Evolutionary conservation across 768 basidiomycete genomes (phyloP).

Genomic region (Mrakia hoshinonis): DNA sequence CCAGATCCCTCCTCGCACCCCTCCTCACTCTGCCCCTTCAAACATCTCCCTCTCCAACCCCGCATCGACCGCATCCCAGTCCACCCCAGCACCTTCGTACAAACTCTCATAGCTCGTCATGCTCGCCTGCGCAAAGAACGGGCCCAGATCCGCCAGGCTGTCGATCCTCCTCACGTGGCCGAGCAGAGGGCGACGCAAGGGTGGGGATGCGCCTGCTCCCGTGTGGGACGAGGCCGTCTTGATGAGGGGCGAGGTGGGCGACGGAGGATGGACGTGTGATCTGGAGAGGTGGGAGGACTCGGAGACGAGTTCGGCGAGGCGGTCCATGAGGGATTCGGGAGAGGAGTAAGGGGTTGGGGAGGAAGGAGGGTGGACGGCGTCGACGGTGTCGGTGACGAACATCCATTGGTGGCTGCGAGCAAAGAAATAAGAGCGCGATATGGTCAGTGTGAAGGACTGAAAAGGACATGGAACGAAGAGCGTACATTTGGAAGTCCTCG

Average conservation of each 20-base stretch:
- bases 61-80: conserved; percentile 81
- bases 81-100: conserved; percentile 61
- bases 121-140: conserved; percentile 85
- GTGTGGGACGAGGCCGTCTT: background rate
- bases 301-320: conserved; percentile 71
- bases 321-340: conserved; percentile 84
- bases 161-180: conserved; percentile 61
- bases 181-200: conserved; percentile 67
- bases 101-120: conserved; percentile 82
- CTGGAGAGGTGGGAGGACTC: conserved; percentile 36
- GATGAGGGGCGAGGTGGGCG: background rate
- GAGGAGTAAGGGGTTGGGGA: conserved; percentile 53
- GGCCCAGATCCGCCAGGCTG: conserved; percentile 73
- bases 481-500: conserved; percentile 93
- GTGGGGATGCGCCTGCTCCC: conserved; percentile 31
- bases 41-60: conserved; percentile 82
- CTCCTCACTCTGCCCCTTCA: conserved; percentile 43
- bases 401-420: conserved; percentile 83
- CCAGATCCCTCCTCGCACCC: too few relatives aligned
- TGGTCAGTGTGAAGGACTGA: background rate
- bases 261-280: background rate
- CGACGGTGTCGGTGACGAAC: conserved; percentile 94
- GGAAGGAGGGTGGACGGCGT: conserved; percentile 64
- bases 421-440: background rate
- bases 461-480: background rate